A percentile compares a stretch with the other conserved stretches of the same genome.
phyloP scores from a whole-genome alignment of 2,329 filamentous ascomycete genomes.

The Chalaropsis ovoidea region DNA sequence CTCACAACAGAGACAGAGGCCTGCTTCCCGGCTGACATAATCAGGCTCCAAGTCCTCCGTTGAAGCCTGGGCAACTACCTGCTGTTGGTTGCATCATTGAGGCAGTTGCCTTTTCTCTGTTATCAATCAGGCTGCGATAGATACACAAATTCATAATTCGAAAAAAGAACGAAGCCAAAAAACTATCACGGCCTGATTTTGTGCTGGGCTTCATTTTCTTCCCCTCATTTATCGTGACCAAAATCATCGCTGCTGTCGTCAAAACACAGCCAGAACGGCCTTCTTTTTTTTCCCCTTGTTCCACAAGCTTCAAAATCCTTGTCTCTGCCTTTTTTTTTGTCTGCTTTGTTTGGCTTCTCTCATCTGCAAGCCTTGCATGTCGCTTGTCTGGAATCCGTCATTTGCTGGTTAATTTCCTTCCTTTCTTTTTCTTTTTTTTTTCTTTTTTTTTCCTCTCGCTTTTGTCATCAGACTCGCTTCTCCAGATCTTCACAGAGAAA shows the following conservation, averaged over 20 bases:
- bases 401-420: neutral
- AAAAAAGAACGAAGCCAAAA: neutral
- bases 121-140: conserved; percentile 9
- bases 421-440: neutral
- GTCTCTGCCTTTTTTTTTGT: neutral
- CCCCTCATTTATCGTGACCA: too few relatives aligned
- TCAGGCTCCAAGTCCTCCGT: neutral
- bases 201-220: too few relatives aligned
- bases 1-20: too few relatives aligned
- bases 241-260: too few relatives aligned
- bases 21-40: conserved; percentile 3
- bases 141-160: neutral
- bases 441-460: neutral
- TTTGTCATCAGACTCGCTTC: neutral
- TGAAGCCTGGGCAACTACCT: neutral
- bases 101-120: neutral
- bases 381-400: conserved; percentile 1
- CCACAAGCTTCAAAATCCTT: conserved; percentile 10
- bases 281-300: neutral
- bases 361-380: conserved; percentile 3
- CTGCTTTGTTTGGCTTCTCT: neutral
- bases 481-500: neutral
- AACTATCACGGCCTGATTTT: neutral
- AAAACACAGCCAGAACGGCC: too few relatives aligned
- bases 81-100: neutral